phyloP scores from a whole-genome alignment of 345 rosid genomes.

The Leavenworthia alabamica region DNA sequence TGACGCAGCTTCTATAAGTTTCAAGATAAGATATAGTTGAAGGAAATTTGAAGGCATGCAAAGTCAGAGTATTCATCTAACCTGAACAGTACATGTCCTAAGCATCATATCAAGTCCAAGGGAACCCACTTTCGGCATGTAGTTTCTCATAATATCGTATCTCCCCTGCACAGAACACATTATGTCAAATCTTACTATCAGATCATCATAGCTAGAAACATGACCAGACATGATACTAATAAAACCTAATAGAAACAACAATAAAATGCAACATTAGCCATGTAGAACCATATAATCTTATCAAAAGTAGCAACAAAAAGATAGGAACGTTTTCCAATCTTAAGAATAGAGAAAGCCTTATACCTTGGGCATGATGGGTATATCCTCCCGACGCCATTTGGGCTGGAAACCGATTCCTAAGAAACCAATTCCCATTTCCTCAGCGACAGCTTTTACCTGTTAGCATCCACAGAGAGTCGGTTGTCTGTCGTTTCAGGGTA shows the following conservation, averaged over 20 bases:
- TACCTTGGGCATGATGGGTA: slow-evolving; percentile 99
- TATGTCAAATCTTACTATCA: slow-evolving; percentile 24
- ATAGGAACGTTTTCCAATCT: neutral
- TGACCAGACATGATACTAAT: neutral
- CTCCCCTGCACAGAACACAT: slow-evolving; percentile 67
- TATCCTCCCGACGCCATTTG: slow-evolving; percentile 74
- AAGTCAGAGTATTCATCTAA: slow-evolving; percentile 31
- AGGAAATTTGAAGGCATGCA: neutral
- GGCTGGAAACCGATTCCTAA: slow-evolving; percentile 99
- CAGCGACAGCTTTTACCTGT: slow-evolving; percentile 98
- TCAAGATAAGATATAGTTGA: neutral
- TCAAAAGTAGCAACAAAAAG: neutral
- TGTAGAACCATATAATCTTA: neutral
- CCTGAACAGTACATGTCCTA: slow-evolving; percentile 98
- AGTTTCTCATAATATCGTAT: slow-evolving; percentile 91
- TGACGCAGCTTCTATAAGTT: neutral
- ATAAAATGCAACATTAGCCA: neutral
- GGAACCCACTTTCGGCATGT: slow-evolving; percentile 97
- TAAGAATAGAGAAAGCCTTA: neutral
- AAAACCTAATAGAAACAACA: neutral
- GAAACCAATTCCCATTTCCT: slow-evolving; percentile 98
- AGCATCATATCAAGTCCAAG: slow-evolving; percentile 99
- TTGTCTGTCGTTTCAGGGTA: neutral
- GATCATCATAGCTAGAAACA: neutral
- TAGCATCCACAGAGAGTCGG: neutral